Conservation (phyloP, 768 basidiomycete genomes). For the Russula foetens region DNA sequence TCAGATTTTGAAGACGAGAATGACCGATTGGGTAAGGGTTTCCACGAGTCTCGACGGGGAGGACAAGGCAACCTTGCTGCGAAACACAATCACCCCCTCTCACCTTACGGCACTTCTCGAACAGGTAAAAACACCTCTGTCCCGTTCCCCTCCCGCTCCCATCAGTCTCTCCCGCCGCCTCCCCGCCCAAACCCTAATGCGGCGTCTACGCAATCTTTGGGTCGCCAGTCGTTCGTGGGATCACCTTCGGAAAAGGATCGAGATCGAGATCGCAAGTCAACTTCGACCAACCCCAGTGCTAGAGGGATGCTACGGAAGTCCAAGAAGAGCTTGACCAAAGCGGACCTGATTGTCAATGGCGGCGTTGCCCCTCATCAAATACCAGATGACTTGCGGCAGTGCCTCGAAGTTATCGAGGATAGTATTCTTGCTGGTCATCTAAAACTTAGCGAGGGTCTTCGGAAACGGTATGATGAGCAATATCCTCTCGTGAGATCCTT, state of each 20-base stretch:
- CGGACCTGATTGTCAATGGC: constrained; percentile 35
- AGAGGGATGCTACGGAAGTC: constrained; percentile 54
- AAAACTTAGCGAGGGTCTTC: constrained; percentile 73
- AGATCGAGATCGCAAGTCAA: constrained; percentile 34
- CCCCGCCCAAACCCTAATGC: constrained; percentile 44
- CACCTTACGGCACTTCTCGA: constrained; percentile 57
- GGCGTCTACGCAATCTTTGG: constrained; percentile 68
- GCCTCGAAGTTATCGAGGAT: constrained; percentile 78
- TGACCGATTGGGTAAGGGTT: constrained; percentile 42
- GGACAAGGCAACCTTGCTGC: constrained; percentile 25
- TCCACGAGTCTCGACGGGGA: constrained; percentile 29
- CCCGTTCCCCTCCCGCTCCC: constrained; percentile 74
- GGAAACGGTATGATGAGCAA: constrained; percentile 90
- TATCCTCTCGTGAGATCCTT: constrained; percentile 89
- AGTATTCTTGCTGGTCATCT: constrained; percentile 88
- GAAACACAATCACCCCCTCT: constrained; percentile 65
- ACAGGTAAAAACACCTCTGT: constrained; percentile 40
- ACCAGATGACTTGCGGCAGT: constrained; percentile 80
- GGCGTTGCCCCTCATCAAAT: constrained; percentile 68
- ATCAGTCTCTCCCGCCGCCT: constrained; percentile 66
- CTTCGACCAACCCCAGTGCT: constrained; percentile 25
- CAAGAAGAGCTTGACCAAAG: constrained; percentile 50
- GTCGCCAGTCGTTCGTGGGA: constrained; percentile 54
- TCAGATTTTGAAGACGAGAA: constrained; percentile 60
- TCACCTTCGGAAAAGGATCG: constrained; percentile 33